Conservation (phyloP, 345 rosid genomes). For the Trapa bicornis region DNA sequence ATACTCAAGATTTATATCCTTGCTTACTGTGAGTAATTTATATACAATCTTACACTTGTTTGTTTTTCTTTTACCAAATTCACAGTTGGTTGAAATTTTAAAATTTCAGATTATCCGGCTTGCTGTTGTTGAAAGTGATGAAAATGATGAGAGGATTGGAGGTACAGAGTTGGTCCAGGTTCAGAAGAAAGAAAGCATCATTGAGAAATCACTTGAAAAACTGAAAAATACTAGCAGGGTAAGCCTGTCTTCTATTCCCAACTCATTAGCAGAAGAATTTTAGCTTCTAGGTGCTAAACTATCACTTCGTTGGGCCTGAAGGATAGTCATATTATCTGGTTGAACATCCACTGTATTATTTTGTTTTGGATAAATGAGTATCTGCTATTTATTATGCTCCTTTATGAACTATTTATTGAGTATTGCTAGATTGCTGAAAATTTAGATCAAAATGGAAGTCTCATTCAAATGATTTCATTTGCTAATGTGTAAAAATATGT, state of each 20-base stretch:
- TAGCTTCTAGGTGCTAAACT: neutral
- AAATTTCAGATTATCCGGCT: conserved; percentile 34
- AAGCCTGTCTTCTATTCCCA: conserved; percentile 11
- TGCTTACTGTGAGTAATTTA: neutral
- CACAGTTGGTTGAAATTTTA: neutral
- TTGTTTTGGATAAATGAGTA: too few species aligned
- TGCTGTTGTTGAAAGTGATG: conserved; percentile 1
- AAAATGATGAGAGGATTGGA: conserved; percentile 22
- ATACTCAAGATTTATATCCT: neutral
- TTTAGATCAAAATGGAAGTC: neutral
- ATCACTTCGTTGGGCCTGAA: neutral
- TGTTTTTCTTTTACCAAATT: too few species aligned
- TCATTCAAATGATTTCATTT: neutral
- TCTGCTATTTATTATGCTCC: neutral
- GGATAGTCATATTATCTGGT: neutral
- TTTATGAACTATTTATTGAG: neutral
- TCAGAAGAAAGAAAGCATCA: conserved; percentile 53
- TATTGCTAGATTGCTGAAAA: neutral
- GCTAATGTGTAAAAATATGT: neutral
- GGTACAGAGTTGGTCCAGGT: conserved; percentile 31
- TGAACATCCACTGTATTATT: neutral
- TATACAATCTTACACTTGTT: neutral
- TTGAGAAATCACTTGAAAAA: conserved; percentile 67
- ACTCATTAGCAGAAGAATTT: neutral
- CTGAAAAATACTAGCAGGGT: conserved; percentile 78